phyloP scores from a whole-genome alignment of 2,329 filamentous ascomycete species.

The Aspergillus unguis region DNA sequence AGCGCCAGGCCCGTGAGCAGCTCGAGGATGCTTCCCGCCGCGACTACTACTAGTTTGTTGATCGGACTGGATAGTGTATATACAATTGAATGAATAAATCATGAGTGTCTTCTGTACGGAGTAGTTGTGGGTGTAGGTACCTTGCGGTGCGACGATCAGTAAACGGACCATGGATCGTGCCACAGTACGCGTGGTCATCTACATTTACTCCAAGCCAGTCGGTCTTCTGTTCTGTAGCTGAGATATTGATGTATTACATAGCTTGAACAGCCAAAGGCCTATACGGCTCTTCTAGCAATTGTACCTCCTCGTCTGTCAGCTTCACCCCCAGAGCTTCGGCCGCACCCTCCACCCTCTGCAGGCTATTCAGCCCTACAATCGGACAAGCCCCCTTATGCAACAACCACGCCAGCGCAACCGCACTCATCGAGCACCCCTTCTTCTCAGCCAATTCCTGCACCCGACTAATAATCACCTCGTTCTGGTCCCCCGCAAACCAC shows the following conservation, averaged over 20 bases:
- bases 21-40: constrained; percentile 43
- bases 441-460: constrained; percentile 14
- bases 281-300: constrained; percentile 2
- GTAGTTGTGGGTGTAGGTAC: too few species aligned
- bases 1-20: constrained; percentile 53
- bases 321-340: not conserved
- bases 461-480: constrained; percentile 14
- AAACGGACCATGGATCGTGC: too few species aligned
- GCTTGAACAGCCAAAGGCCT: not conserved
- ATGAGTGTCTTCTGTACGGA: too few species aligned
- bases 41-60: constrained; percentile 5
- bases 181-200: too few species aligned
- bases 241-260: not conserved
- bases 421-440: constrained; percentile 22
- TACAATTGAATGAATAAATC: too few species aligned
- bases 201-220: too few species aligned
- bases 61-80: too few species aligned
- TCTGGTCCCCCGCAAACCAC: constrained; percentile 1
- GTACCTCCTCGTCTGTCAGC: not conserved
- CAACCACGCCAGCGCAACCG: constrained; percentile 24
- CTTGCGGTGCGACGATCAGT: too few species aligned
- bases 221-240: too few species aligned
- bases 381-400: constrained; percentile 21
- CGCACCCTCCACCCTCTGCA: constrained; percentile 18
- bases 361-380: constrained; percentile 24